Base-by-base conservation (phyloP, 139 green algal genomes). In the Closterium sp. region DNA sequence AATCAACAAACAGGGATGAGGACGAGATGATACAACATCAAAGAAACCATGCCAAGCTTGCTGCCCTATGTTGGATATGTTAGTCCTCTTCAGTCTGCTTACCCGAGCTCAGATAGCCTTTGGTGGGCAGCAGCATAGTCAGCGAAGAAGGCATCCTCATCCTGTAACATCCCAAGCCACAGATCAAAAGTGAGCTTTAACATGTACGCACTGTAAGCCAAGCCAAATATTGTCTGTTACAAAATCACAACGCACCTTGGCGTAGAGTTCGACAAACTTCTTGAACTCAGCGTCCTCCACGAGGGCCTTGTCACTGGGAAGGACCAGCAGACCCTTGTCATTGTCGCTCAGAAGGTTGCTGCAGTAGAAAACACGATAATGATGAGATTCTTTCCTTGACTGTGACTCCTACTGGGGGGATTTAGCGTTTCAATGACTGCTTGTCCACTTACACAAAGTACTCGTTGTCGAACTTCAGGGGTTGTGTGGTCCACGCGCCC, bases 401-500 rank as follows among this genome's bases (percentile, higher is more conserved):
- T 79, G 62, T 50, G 13, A 79, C 62, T 79, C 62, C 62, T 79
- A 79, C 62, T 79, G 62, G 17, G 50, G 50, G 50, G 17, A 24
- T 73, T 22, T 27, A 0, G 1, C 5, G 17, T 73, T 22, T 73
- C 17, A 79, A 7, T 27, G 2, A 79, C 62, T 79, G 17, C 19
- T 2, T 79, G 17, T 79, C 13, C 13, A 89, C 94, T 95, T 86
- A 92, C 92, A 50, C 29, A 85, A 95, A 96, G 94, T 96, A 96
- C 28, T 31, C 31, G 94, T 96, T 96, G 91, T 96, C 94, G 29
- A 96, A 96, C 89, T 91, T 93, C 70, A 96, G 94, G 11, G 95
- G 94, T 27, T 94, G 79, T 11, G 70, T 32, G 38, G 95, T 96
- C 95, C 95, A 96, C 91, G 94, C 89, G 28, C 94, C 95, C 29